Evolutionary conservation across 495 filamentous ascomycete genomes (phyloP).

Genomic region (Aspergillus asperescens): DNA sequence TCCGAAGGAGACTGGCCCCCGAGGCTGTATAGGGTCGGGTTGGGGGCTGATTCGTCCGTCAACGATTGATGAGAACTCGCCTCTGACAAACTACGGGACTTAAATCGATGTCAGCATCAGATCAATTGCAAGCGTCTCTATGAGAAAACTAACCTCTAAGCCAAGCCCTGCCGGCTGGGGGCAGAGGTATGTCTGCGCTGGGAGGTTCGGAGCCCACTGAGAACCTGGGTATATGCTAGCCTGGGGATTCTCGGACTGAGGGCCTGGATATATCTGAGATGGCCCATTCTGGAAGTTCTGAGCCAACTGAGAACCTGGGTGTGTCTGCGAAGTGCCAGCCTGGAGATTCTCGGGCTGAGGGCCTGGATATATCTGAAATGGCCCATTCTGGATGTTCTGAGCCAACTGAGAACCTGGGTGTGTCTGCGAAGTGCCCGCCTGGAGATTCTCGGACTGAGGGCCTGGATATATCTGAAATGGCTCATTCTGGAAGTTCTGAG

Average conservation of each 20-base stretch:
- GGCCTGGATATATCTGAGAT: neutral
- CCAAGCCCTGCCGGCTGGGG: neutral
- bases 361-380: neutral
- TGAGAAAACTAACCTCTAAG: neutral
- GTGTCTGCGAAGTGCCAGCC: no score
- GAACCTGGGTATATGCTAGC: no score
- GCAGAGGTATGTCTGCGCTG: neutral
- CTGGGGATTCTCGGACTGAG: no score
- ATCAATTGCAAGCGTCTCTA: neutral
- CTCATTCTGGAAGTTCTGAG: neutral
- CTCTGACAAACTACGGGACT: neutral
- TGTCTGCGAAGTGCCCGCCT: no score
- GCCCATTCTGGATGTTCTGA: neutral
- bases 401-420: neutral
- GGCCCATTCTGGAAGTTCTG: neutral
- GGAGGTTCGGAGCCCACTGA: neutral
- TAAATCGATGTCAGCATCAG: neutral
- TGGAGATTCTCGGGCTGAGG: neutral
- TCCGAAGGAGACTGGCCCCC: neutral
- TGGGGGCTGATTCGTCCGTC: neutral
- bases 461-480: neutral
- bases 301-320: neutral
- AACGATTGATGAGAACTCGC: neutral
- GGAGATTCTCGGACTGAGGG: neutral
- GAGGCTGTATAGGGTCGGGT: neutral